Conservation (phyloP, 768 basidiomycete genomes). For the Candolleomyces aberdarensis region DNA sequence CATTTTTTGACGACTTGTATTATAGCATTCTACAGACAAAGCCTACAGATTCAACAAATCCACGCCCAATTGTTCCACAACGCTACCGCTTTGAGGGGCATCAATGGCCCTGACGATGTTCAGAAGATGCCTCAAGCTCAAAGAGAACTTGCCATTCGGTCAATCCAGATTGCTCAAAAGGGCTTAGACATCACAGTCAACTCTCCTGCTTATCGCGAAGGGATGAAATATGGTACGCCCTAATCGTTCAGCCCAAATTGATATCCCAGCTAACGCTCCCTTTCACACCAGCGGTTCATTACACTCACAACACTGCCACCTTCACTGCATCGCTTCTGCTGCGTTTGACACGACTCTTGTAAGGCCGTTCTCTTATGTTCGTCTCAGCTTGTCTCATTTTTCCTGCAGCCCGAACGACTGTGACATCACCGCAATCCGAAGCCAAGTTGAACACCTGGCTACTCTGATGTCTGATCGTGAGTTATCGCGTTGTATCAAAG, state of each 20-base stretch:
- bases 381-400: not conserved
- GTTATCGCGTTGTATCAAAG: conserved; percentile 17
- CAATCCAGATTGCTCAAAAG: conserved; percentile 78
- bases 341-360: conserved; percentile 86
- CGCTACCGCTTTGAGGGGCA: conserved; percentile 77
- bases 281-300: conserved; percentile 65
- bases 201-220: conserved; percentile 81
- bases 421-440: conserved; percentile 68
- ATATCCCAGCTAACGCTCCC: conserved; percentile 3
- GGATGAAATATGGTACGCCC: conserved; percentile 79
- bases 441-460: conserved; percentile 76
- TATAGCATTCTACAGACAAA: conserved; percentile 83
- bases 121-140: conserved; percentile 79
- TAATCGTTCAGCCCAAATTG: not conserved
- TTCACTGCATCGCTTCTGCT: conserved; percentile 91
- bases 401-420: conserved; percentile 78
- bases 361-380: conserved; percentile 24
- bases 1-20: conserved; percentile 3
- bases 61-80: conserved; percentile 86
- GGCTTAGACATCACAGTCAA: conserved; percentile 84
- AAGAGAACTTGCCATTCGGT: conserved; percentile 73
- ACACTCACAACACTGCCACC: conserved; percentile 89
- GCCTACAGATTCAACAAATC: conserved; percentile 81
- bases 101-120: conserved; percentile 84
- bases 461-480: conserved; percentile 75